Conservation (phyloP, 179 eudicot genomes). For the Spergularia azorica region DNA sequence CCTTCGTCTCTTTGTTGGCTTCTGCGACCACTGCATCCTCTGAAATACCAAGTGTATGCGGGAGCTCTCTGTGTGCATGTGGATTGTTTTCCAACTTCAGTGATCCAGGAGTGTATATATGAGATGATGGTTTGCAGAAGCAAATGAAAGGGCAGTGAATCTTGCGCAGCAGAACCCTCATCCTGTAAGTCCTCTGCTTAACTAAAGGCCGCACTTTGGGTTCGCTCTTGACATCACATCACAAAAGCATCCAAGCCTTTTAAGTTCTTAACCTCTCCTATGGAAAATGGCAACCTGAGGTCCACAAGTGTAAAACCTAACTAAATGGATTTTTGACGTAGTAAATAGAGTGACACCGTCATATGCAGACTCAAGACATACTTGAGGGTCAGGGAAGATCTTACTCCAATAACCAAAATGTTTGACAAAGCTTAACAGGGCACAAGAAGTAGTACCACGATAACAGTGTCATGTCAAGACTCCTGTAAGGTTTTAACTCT, state of each 20-base stretch:
- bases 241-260: background rate
- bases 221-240: background rate
- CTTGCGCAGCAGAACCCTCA: constrained; percentile 70
- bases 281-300: background rate
- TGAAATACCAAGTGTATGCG: constrained; percentile 28
- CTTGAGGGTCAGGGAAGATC: background rate
- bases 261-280: background rate
- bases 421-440: background rate
- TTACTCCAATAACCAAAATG: background rate
- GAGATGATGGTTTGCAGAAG: constrained; percentile 66
- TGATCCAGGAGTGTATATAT: constrained; percentile 43
- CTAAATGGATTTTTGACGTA: background rate
- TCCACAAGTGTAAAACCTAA: background rate
- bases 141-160: constrained; percentile 66
- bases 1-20: constrained; percentile 21
- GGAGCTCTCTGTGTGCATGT: constrained; percentile 33
- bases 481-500: constrained; percentile 2
- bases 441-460: background rate
- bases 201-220: background rate
- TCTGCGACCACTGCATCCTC: background rate
- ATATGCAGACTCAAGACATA: background rate
- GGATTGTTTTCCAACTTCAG: constrained; percentile 46
- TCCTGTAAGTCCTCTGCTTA: constrained; percentile 20
- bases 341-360: background rate
- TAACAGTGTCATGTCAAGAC: background rate